Evolutionary conservation across 2,329 filamentous ascomycete species (phyloP), one percentile per base, ranked within the genome.

Genomic region (Exserohilum rostratum): DNA sequence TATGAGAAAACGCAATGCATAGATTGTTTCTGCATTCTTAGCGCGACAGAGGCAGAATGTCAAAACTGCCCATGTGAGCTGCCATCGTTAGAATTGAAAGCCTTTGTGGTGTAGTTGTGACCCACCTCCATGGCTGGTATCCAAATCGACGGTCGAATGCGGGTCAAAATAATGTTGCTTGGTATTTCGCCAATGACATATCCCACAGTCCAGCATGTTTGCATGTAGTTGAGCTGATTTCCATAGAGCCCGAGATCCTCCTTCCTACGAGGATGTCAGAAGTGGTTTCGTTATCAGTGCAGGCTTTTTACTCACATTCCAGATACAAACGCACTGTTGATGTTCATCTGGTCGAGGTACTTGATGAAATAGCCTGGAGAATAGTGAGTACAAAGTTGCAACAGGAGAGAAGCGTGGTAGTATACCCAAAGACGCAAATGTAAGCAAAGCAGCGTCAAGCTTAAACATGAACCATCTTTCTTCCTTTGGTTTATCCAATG

Each of bases 141-240:
- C 57, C 53, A 55, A 2, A 50, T 51, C 6, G 50, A 53, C 4
- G 55, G 49, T 5, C 58, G 47, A 11, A 65, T 50, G 2, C 64
- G 54, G 13, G 65, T 66, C n/a, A 68, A 12, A n/a, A 68, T 64
- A 33, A 68, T 46, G 27, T 68, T 66, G 2, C 60, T 64, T 13
- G 66, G 63, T n/a, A 48, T 43, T 17, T 68, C 60, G 4, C 65
- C 65, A 33, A 68, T 48, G 18, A 85, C 81, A 57, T 88, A 88
- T 10, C 85, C 85, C 1, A 84, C 78, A 0, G 83, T 86, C 77
- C 85, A 88, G n/a, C 78, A 79, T 0, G 83, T 79, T 37, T 83
- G 74, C 69, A 82, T 80, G 50, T 80, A 81, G 47, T 68, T 68
- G 51, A 62, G 65, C 13, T 68, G 49, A 22, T 62, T 66, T 2